Evolutionary conservation across 176 grass and related monocot species (phyloP), one percentile per base, ranked within the genome.

Genomic region (Aegilops longissima): DNA sequence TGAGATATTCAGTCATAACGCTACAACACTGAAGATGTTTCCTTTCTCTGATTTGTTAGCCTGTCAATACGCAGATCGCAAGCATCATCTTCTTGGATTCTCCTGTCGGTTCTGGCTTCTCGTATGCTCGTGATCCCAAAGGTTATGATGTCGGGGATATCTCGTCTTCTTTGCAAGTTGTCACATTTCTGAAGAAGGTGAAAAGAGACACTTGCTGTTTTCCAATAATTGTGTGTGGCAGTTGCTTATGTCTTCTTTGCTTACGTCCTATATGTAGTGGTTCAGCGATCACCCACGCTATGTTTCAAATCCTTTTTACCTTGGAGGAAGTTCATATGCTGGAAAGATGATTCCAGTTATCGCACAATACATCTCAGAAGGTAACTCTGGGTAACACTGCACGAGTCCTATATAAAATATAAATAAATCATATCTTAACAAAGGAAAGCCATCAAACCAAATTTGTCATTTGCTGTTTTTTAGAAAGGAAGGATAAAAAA

Each of bases 71-170:
- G 42, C 39, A 93, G 89, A 12, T 89, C 18, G 84, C 91, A 23
- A 96, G 73, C 56, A 81, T 90, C n/a, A 61, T 96, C n/a, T 96
- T 96, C 59, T 21, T 91, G 34, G 91, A 96, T 64, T 86, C 94
- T 35, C 94, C 94, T 1, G 47, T 92, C 20, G 94, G 94, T 0
- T 24, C 91, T 31, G 92, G 92, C 25, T 97, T 97, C 67, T 94
- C 94, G 4, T 93, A 86, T 14, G 85, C 92, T 3, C 10, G 12
- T 36, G 40, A 87, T 30, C 40, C 83, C 1, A 87, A 83, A 66
- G 94, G 86, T 4, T 92, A 97, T 35, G 21, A 87, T 25, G 44
- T 84, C 5, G 88, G 88, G n/a, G 92, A 97, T 33, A 25, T 45
- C 6, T 76, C 69, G 9, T 83, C 91, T 12, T 91, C 87, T 7